phyloP scores from a whole-genome alignment of 768 basidiomycete genomes.

The Trametes sanguinea region DNA sequence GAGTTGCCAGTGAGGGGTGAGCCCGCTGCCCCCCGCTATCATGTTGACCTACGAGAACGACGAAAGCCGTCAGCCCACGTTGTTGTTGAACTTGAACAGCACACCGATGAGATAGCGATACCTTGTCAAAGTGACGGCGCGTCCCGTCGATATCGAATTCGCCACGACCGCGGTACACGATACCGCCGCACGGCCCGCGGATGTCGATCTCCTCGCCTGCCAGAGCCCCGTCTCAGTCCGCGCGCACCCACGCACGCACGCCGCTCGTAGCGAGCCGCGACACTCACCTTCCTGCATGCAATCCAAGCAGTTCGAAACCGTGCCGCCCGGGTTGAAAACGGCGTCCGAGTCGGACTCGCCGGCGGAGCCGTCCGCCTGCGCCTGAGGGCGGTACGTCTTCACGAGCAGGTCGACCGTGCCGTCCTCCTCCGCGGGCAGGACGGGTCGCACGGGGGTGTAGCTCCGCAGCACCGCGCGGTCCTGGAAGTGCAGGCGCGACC shows the following conservation, averaged over 20 bases:
- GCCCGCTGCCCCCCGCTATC: slow-evolving; percentile 27
- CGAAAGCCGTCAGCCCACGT: neutral
- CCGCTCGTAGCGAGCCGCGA: no score
- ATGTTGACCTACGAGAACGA: slow-evolving; percentile 24
- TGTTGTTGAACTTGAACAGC: no score
- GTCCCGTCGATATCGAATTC: slow-evolving; percentile 25
- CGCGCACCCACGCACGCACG: no score
- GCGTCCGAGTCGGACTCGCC: neutral
- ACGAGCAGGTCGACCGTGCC: slow-evolving; percentile 29
- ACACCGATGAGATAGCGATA: neutral
- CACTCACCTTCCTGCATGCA: slow-evolving; percentile 22
- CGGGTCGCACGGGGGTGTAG: slow-evolving; percentile 26
- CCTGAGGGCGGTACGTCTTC: slow-evolving; percentile 27
- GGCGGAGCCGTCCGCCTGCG: neutral
- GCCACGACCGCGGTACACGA: slow-evolving; percentile 24
- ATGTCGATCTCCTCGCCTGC: slow-evolving; percentile 29
- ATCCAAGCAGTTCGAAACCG: slow-evolving; percentile 29
- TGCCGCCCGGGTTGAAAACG: slow-evolving; percentile 27
- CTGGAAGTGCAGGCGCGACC: slow-evolving; percentile 25
- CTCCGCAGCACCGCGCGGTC: slow-evolving; percentile 26
- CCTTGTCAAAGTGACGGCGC: slow-evolving; percentile 24
- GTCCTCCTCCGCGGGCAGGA: slow-evolving; percentile 27
- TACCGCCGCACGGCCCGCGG: slow-evolving; percentile 25
- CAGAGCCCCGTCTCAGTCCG: neutral
- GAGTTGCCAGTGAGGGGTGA: slow-evolving; percentile 31